Conservation (phyloP, 2,329 filamentous ascomycete species). For the Xylaria hypoxylon region DNA sequence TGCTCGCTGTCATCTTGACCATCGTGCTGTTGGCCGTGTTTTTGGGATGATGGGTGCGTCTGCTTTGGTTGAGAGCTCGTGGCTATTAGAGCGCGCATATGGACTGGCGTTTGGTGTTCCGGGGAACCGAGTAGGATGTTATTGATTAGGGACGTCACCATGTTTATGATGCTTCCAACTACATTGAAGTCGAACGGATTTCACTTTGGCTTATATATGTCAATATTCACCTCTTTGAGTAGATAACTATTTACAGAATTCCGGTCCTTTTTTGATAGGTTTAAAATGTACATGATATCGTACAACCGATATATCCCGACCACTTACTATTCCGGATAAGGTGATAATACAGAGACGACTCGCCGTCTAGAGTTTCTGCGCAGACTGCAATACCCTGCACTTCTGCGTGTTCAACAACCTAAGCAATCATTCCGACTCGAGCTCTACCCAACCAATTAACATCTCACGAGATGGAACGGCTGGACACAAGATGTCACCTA, state of each 20-base stretch:
- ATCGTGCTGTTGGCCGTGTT: constrained; percentile 91
- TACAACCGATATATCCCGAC: constrained; percentile 5
- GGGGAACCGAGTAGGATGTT: background rate
- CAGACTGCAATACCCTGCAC: background rate
- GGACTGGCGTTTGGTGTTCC: constrained; percentile 36
- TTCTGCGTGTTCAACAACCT: background rate
- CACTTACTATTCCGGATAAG: background rate
- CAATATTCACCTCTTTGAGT: constrained; percentile 3
- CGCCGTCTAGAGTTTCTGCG: background rate
- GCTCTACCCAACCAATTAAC: no score
- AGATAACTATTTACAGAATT: constrained; percentile 9
- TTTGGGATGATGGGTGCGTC: constrained; percentile 66
- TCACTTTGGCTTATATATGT: constrained; percentile 20
- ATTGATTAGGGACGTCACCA: constrained; percentile 1
- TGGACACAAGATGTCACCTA: background rate
- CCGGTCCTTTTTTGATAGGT: background rate
- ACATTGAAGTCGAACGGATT: constrained; percentile 1
- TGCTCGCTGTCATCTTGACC: constrained; percentile 87
- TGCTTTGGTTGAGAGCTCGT: constrained; percentile 25
- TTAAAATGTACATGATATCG: constrained; percentile 8
- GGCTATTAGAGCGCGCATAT: constrained; percentile 26
- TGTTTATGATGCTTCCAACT: constrained; percentile 25
- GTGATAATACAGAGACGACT: constrained; percentile 1
- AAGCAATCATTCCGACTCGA: no score
- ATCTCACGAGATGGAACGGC: no score